A percentile compares a stretch with the other conserved stretches of the same genome.
Evolutionary conservation across 306 rosid species (phyloP).

Genomic region (Chamaecrista fasciculata): DNA sequence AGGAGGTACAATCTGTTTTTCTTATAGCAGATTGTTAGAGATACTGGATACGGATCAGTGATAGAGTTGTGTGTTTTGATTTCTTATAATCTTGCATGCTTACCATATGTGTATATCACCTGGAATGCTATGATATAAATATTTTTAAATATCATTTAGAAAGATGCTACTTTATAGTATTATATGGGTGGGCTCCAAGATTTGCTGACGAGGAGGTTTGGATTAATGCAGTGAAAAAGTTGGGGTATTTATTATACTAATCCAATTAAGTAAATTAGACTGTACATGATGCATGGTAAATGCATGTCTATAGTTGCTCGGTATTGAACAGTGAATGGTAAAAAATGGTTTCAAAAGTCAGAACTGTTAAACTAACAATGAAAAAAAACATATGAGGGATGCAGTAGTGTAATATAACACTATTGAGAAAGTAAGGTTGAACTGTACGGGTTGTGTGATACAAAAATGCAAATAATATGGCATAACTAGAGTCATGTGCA

Average conservation of each 20-base stretch:
- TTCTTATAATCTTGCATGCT: conserved; percentile 10
- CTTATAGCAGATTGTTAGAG: background rate
- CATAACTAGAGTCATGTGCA: background rate
- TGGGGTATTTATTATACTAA: background rate
- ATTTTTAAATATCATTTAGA: background rate
- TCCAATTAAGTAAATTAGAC: background rate
- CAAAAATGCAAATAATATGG: background rate
- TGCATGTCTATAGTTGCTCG: background rate
- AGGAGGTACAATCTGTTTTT: conserved; percentile 60
- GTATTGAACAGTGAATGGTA: background rate
- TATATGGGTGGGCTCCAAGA: background rate
- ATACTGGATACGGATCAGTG: background rate
- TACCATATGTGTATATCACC: background rate
- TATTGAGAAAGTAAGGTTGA: background rate
- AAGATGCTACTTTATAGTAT: background rate
- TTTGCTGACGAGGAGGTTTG: conserved; percentile 19
- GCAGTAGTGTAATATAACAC: background rate
- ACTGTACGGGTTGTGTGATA: background rate
- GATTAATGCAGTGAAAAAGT: background rate
- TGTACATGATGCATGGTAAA: conserved; percentile 13
- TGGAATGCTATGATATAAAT: background rate
- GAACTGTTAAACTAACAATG: background rate
- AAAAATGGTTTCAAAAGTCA: background rate
- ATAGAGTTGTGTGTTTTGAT: background rate
- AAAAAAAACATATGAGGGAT: background rate